Conservation (phyloP, 331 rosid genomes). For the Stylosanthes scabra region DNA sequence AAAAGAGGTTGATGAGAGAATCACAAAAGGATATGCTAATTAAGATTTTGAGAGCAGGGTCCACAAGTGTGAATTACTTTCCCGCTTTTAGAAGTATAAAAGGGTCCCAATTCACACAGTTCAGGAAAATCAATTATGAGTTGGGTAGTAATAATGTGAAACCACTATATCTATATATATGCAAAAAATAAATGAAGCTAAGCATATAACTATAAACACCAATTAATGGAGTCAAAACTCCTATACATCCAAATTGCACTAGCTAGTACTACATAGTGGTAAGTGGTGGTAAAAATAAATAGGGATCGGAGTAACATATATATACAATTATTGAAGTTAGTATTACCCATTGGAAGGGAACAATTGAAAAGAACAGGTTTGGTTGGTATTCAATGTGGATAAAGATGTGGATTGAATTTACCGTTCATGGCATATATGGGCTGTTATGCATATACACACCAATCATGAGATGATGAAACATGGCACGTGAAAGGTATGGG, state of each 20-base stretch:
- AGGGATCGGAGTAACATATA: too few species aligned
- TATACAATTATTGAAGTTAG: too few species aligned
- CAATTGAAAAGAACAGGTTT: not conserved
- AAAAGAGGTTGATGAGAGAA: not conserved
- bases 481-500: slow-evolving; percentile 48
- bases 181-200: not conserved
- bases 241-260: too few species aligned
- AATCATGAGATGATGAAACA: slow-evolving; percentile 34
- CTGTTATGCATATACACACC: not conserved
- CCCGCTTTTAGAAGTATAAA: not conserved
- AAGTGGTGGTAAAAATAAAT: not conserved
- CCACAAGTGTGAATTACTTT: not conserved
- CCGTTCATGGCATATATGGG: not conserved
- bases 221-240: too few species aligned
- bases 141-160: slow-evolving; percentile 10
- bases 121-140: slow-evolving; percentile 2
- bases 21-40: not conserved
- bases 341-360: too few species aligned
- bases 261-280: too few species aligned
- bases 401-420: not conserved
- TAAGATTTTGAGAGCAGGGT: not conserved
- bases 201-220: too few species aligned
- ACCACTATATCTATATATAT: too few species aligned
- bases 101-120: not conserved
- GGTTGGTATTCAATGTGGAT: slow-evolving; percentile 1